Conservation (phyloP, 306 rosid genomes). For the Sophora flavescens region DNA sequence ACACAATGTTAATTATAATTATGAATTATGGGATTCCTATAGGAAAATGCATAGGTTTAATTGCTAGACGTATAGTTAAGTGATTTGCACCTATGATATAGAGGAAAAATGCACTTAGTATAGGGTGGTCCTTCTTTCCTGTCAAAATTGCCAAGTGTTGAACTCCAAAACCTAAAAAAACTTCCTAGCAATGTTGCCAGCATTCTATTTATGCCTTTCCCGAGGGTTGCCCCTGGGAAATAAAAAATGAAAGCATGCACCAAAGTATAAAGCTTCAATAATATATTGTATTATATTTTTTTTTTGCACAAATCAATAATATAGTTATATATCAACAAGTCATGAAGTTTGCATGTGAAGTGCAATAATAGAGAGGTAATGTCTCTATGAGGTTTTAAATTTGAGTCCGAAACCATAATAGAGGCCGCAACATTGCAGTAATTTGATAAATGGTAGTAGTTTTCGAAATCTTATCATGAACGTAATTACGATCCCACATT, state of each 20-base stretch:
- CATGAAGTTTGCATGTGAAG: no score
- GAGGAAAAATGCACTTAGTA: constrained; percentile 34
- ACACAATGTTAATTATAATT: background rate
- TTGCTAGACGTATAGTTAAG: background rate
- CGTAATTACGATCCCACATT: no score
- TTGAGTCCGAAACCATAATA: no score
- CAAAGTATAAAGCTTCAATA: background rate
- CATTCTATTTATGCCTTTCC: constrained; percentile 52
- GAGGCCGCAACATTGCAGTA: no score
- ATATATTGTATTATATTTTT: no score
- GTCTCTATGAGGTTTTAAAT: no score
- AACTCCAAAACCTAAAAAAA: constrained; percentile 48
- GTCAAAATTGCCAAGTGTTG: constrained; percentile 46
- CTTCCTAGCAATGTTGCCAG: constrained; percentile 51
- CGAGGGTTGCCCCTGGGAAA: constrained; percentile 55
- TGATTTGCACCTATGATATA: constrained; percentile 22
- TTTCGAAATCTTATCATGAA: no score
- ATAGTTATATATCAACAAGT: no score
- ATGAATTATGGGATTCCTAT: no score
- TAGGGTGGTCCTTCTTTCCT: constrained; percentile 47
- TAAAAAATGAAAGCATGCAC: background rate
- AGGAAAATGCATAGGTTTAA: background rate
- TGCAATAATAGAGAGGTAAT: no score
- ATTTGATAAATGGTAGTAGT: no score
- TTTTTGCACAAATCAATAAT: no score